Evolutionary conservation across 2,329 filamentous ascomycete species (phyloP).

Genomic region (Botrytis fabae): DNA sequence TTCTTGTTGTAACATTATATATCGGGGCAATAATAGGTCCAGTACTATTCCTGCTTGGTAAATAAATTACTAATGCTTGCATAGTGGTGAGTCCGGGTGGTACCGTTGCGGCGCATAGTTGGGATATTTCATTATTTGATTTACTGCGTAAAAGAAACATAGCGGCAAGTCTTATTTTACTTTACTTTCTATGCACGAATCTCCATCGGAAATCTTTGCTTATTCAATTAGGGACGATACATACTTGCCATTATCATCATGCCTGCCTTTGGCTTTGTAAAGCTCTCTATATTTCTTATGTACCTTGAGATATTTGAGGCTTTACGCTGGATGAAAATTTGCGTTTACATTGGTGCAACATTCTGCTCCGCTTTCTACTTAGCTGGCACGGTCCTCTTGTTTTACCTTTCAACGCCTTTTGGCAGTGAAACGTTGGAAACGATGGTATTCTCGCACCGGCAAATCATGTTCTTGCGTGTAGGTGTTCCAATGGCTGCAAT

Average conservation of each 20-base stretch:
- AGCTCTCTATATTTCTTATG: background rate
- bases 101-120: rapidly evolving
- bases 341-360: background rate
- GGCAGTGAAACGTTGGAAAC: too few relatives aligned
- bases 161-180: too few relatives aligned
- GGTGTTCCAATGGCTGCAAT: rapidly evolving
- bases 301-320: background rate
- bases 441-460: background rate
- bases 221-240: too few relatives aligned
- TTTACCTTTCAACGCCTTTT: rapidly evolving
- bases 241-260: too few relatives aligned
- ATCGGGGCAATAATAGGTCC: rapidly evolving
- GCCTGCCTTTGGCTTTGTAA: background rate
- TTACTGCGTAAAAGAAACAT: rapidly evolving
- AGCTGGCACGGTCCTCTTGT: rapidly evolving
- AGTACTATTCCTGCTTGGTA: too few relatives aligned
- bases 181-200: too few relatives aligned
- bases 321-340: background rate
- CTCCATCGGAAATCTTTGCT: too few relatives aligned
- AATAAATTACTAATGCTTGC: rapidly evolving
- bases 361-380: background rate
- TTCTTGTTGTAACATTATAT: rapidly evolving
- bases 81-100: too few relatives aligned
- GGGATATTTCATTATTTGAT: rapidly evolving
- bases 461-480: background rate